These are phyloP conservation scores for Clonostachys rosea DNA, from an alignment of 2,329 filamentous ascomycete species.

Conservation along the genomic window DNA sequence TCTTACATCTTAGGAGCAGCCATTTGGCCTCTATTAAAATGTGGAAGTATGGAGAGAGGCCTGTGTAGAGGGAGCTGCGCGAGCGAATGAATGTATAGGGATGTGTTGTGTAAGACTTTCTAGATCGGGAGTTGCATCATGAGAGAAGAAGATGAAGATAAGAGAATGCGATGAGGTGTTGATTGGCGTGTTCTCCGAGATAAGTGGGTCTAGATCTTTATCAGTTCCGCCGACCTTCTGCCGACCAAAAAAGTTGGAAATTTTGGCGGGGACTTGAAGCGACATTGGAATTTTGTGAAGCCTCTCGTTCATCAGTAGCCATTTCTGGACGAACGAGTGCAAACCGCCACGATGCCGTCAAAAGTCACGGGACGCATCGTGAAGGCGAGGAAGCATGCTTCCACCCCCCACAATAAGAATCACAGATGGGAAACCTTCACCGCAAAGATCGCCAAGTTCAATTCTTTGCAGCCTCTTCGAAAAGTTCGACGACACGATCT, in stretches of 20 bases:
- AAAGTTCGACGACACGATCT: constrained; percentile 81
- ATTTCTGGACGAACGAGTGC: neutral
- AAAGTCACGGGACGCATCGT: constrained; percentile 62
- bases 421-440: constrained; percentile 92
- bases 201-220: constrained; percentile 15
- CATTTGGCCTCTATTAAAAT: constrained; percentile 22
- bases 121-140: neutral
- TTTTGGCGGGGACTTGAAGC: constrained; percentile 1
- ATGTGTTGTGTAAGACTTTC: neutral
- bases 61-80: constrained; percentile 3
- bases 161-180: constrained; percentile 17
- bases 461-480: constrained; percentile 85
- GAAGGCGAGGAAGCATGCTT: constrained; percentile 63
- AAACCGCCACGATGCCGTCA: constrained; percentile 48
- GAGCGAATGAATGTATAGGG: too few species aligned
- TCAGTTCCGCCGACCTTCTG: constrained; percentile 24
- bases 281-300: too few species aligned
- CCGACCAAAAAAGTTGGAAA: constrained; percentile 24
- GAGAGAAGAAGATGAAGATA: constrained; percentile 2
- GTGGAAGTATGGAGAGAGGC: constrained; percentile 5
- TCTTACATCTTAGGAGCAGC: constrained; percentile 43
- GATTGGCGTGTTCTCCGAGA: constrained; percentile 18
- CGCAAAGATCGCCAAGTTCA: constrained; percentile 83
- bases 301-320: too few species aligned
- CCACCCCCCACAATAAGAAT: constrained; percentile 72